Conservation (phyloP, 495 filamentous ascomycete species). For the Trichoderma gamsii region DNA sequence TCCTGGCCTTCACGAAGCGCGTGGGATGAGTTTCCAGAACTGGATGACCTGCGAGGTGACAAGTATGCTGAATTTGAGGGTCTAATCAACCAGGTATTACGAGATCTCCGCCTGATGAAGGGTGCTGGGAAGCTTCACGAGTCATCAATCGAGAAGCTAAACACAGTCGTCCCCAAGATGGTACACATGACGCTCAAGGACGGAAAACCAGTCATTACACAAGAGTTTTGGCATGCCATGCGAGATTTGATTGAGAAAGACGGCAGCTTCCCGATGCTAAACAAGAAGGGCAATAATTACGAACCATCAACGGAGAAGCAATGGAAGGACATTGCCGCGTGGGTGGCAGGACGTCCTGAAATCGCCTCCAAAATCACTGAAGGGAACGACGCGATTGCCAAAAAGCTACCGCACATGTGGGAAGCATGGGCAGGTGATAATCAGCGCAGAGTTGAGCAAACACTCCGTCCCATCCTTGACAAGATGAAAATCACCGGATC, state of each 20-base stretch:
- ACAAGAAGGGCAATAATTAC: conserved; percentile 21
- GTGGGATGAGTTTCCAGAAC: conserved; percentile 2
- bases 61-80: conserved; percentile 19
- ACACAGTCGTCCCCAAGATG: conserved; percentile 28
- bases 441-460: conserved; percentile 24
- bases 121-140: conserved; percentile 19
- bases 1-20: conserved; percentile 1
- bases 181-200: conserved; percentile 32
- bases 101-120: conserved; percentile 14
- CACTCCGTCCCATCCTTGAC: conserved; percentile 18
- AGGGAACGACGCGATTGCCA: neutral
- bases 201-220: conserved; percentile 40
- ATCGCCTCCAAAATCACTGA: neutral
- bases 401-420: conserved; percentile 4
- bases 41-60: conserved; percentile 4
- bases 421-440: conserved; percentile 25
- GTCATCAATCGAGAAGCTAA: conserved; percentile 25
- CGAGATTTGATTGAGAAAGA: conserved; percentile 30
- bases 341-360: conserved; percentile 3
- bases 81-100: conserved; percentile 20
- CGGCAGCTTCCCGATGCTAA: conserved; percentile 28
- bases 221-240: conserved; percentile 53
- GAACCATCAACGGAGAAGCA: conserved; percentile 28
- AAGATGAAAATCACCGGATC: conserved; percentile 1
- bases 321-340: conserved; percentile 30